Conservation (phyloP, 2,329 filamentous ascomycete genomes). For the Verticillium isaacii region DNA sequence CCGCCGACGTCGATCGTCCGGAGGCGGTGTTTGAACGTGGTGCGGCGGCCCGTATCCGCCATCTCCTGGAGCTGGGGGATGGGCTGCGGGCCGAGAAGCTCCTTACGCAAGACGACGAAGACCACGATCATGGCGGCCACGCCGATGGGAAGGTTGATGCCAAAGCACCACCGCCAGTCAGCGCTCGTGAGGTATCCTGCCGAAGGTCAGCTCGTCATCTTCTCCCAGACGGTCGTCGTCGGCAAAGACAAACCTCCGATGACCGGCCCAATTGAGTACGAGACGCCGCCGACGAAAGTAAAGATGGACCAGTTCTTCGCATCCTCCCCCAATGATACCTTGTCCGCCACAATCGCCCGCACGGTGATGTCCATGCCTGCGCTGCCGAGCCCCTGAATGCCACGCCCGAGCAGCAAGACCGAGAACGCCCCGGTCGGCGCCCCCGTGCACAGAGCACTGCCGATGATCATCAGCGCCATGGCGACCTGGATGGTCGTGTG, state of each 20-base stretch:
- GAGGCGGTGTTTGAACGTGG: constrained; percentile 38
- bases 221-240: background rate
- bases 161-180: constrained; percentile 65
- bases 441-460: constrained; percentile 57
- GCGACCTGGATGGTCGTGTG: constrained; percentile 58
- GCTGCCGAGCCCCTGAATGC: constrained; percentile 56
- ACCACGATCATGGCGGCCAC: constrained; percentile 46
- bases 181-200: constrained; percentile 43
- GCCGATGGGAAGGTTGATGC: constrained; percentile 54
- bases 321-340: constrained; percentile 56
- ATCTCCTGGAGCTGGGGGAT: constrained; percentile 39
- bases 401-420: constrained; percentile 58
- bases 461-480: constrained; percentile 52
- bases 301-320: constrained; percentile 60
- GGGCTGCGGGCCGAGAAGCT: constrained; percentile 50
- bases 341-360: constrained; percentile 60
- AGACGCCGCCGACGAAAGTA: constrained; percentile 49
- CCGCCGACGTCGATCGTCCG: constrained; percentile 53
- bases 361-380: constrained; percentile 58
- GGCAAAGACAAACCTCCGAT: constrained; percentile 39
- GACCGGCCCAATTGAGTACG: constrained; percentile 57
- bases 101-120: constrained; percentile 52
- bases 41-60: constrained; percentile 22
- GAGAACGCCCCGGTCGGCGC: constrained; percentile 49
- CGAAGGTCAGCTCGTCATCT: background rate